Percentiles rank a stretch among this genome's conserved stretches.
Conservation (phyloP, 73 alveolate genomes). For the Paramecium sonneborni region DNA sequence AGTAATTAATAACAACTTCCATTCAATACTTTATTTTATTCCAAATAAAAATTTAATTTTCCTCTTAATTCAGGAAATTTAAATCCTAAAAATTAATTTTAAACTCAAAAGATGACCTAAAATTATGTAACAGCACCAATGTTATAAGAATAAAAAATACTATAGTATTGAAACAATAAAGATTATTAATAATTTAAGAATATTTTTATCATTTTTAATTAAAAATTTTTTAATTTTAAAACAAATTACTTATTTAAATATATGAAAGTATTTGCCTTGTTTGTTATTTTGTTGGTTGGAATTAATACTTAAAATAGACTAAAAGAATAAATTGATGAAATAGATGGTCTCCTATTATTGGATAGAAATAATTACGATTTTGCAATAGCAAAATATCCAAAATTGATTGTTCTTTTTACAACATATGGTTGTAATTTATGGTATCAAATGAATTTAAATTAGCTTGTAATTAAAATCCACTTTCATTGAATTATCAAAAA, state of each 20-base stretch:
- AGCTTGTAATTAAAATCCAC: background rate
- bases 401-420: background rate
- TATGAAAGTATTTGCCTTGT: background rate
- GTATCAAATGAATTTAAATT: background rate
- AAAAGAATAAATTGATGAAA: background rate
- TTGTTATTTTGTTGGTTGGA: background rate
- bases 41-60: background rate
- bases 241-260: background rate
- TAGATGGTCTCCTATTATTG: background rate
- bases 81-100: background rate
- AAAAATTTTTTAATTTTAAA: background rate
- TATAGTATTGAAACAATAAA: background rate
- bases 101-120: background rate
- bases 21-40: background rate
- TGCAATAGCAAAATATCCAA: conserved; percentile 3
- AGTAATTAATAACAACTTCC: background rate
- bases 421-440: background rate
- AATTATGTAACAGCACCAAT: background rate
- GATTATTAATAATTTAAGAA: background rate
- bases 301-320: background rate
- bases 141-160: background rate
- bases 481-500: background rate
- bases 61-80: background rate
- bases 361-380: conserved; percentile 1
- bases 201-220: background rate